These are phyloP conservation scores for Aristolochia contorta DNA, from an alignment of 164 flowering plant genomes.

Conservation along the genomic window DNA sequence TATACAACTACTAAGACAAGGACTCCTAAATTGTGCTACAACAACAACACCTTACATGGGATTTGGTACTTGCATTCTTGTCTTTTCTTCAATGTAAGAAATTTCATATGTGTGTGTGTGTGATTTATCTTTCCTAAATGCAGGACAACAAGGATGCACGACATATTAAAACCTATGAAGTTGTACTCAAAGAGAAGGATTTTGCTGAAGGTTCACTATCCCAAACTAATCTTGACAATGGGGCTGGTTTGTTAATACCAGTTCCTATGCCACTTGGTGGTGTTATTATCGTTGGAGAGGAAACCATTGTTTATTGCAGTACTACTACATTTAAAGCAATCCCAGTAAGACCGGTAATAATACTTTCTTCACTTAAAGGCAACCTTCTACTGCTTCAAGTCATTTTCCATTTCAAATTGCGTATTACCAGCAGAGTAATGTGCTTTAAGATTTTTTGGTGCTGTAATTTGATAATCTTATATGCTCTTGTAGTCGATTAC, in stretches of 20 bases:
- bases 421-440: not conserved
- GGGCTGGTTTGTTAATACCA: conserved; percentile 84
- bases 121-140: not conserved
- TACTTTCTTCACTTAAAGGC: not conserved
- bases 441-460: not conserved
- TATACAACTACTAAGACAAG: no score
- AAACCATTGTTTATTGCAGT: conserved; percentile 92
- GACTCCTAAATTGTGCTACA: no score
- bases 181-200: conserved; percentile 87
- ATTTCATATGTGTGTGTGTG: no score
- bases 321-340: conserved; percentile 82
- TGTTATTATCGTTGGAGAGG: conserved; percentile 94
- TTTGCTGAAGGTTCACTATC: conserved; percentile 97
- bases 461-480: conserved; percentile 4
- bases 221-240: conserved; percentile 95
- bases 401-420: no score
- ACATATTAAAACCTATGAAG: conserved; percentile 95
- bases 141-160: conserved; percentile 98
- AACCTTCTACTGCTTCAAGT: no score
- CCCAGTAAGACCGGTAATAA: conserved; percentile 79
- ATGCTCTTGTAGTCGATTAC: conserved; percentile 64
- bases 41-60: no score
- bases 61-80: no score
- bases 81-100: no score
- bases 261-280: conserved; percentile 97